Evolutionary conservation across 2,329 filamentous ascomycete species (phyloP), one percentile per base, ranked within the genome.

Genomic region (Sporothrix sp.): DNA sequence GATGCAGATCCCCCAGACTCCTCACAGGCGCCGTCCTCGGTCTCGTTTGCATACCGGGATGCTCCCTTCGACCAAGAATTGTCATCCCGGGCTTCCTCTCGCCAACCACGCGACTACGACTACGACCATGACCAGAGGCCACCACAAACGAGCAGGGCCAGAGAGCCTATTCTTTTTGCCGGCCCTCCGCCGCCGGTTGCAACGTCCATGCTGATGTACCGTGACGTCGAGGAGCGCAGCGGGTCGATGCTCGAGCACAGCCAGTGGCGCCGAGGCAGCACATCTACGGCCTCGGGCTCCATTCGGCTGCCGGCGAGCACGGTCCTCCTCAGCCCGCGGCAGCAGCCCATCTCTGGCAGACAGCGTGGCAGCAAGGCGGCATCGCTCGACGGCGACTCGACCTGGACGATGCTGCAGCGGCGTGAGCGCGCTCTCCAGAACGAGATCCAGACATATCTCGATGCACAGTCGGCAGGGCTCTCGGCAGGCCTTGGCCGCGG

Each of bases 171-270:
- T 3, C 65, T 76, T 39, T 77, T 76, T 51, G 59, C 64, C 2
- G 72, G 73, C 1, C 74, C 74, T 0, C 74, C 74, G 0, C 72
- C 74, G 1, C 74, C 74, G 4, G 76, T 78, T 51, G 67, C 71
- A 1, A 56, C 63, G 6, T 75, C 74, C 0, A 63, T 67, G 3
- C 52, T 71, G 18, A 49, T 71, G 2, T 64, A 65, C 50, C 56
- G 61, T 18, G 63, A 66, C 14, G 60, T 61, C 20, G 63, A 65
- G 35, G 62, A 62, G 7, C 50, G 52, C 11, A 32, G 36, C 14
- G 44, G 36, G 7, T 42, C 50, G 2, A 6, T 46, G 2, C 43
- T 42, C 3, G 44, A 38, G 32, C 23, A 47, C 9, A 33, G 44
- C 23, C 44, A 33, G n/a, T 33, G 16, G n/a, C 6, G 33, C 14